Evolutionary conservation across 805 yeast species (phyloP).

Genomic region (Metschnikowia kunwiensis): DNA sequence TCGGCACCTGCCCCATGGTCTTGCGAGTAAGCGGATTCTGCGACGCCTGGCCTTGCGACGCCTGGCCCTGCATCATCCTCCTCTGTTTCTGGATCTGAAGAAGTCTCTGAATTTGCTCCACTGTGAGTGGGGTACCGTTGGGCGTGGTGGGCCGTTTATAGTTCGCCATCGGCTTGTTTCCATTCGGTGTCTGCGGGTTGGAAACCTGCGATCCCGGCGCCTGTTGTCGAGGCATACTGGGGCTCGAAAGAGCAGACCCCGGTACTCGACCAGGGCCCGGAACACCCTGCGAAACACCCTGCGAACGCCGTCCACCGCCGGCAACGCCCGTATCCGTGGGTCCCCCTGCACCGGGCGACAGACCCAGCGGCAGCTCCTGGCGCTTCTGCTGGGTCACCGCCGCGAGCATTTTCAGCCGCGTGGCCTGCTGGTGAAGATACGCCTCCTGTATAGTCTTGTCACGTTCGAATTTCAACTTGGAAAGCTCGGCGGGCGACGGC

Average conservation of each 20-base stretch:
- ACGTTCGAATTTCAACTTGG: conserved; percentile 78
- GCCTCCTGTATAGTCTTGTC: conserved; percentile 83
- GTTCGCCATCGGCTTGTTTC: conserved; percentile 15
- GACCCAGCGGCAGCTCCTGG: conserved; percentile 5
- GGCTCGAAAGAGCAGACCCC: conserved; percentile 1
- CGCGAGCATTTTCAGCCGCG: conserved; percentile 41
- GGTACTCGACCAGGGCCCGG: conserved; percentile 1
- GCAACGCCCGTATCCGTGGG: conserved; percentile 8
- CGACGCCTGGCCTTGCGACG: conserved; percentile 18
- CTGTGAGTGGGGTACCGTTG: conserved; percentile 55
- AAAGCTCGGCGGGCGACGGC: conserved; percentile 76
- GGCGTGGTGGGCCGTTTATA: conserved; percentile 44
- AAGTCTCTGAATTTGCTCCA: conserved; percentile 59
- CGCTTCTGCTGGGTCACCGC: conserved; percentile 37
- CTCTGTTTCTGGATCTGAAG: conserved; percentile 52
- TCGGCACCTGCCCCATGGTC: neutral
- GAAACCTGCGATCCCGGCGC: conserved; percentile 1
- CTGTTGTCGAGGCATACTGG: conserved; percentile 2
- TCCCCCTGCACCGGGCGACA: conserved; percentile 13
- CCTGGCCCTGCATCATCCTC: conserved; percentile 45
- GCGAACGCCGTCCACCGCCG: neutral
- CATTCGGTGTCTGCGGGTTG: neutral
- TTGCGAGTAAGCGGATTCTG: conserved; percentile 5
- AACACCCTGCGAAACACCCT: neutral
- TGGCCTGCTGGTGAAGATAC: conserved; percentile 47